Base-by-base conservation (phyloP, 352 stramenopile species). In the Phytophthora idaei region DNA sequence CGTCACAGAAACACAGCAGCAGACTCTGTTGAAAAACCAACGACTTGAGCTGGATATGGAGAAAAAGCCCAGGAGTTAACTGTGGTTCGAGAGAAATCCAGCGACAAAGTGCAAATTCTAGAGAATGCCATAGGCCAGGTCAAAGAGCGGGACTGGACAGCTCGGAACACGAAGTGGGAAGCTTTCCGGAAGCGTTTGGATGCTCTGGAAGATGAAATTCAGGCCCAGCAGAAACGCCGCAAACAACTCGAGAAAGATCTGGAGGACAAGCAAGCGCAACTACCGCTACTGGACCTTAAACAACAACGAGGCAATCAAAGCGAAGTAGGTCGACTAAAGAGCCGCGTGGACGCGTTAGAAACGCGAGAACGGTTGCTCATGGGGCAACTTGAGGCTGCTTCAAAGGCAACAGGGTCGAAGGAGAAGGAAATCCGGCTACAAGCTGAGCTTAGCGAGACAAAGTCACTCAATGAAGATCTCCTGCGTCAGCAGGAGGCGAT, bases 101-200 rank as follows among this genome's bases (percentile, higher is more conserved):
- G 71, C 6, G 50, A 74, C 28, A 66, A 74, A 37, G 21, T 89
- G 2, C 62, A 76, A n/a, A 66, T 80, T 21, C 54, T 92, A 1
- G 78, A 90, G 55, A 69, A 69, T 11, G 71, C 77, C 5, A 67
- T 92, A n/a, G 56, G 50, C 2, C 64, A 88, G 27, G 65, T 90
- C 11, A 81, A 88, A 28, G 73, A 88, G 52, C 80, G 79, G 3
- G 87, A 95, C 45, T 68, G 80, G 54, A 80, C 72, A 5, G 74
- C 70, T n/a, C 75, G 82, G 31, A 89, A 90, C 42, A 69, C 78
- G 4, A 89, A 87, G 32, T 90, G 80, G 73, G 85, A 92, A 6
- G 74, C 77, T 17, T 93, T 95, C 66, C 78, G 80, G 34, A 90
- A 83, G 55, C 85, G 87, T 2, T 67, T 95, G 4, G 79, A 93